Evolutionary conservation across 768 basidiomycete genomes (phyloP).

Genomic region (Suillus lakei): DNA sequence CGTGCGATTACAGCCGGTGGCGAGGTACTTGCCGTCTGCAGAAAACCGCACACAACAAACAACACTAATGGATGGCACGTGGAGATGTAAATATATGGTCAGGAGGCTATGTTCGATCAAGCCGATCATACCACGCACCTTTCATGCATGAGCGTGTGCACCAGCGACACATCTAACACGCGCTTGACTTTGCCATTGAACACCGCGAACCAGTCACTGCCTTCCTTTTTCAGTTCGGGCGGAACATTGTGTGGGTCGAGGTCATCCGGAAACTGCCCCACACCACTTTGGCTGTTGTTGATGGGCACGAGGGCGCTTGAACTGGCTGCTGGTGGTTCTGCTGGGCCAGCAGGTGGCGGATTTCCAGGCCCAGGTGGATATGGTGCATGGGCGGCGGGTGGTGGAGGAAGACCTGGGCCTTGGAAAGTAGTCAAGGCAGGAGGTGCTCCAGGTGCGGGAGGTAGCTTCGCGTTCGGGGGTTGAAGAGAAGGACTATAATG

Average conservation of each 20-base stretch:
- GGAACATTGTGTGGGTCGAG: slow-evolving; percentile 21
- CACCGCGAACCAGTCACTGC: slow-evolving; percentile 56
- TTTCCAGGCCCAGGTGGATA: slow-evolving; percentile 38
- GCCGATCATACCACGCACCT: slow-evolving; percentile 53
- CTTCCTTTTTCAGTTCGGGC: slow-evolving; percentile 43
- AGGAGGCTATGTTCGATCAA: slow-evolving; percentile 6
- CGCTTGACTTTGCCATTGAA: slow-evolving; percentile 54
- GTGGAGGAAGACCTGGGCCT: slow-evolving; percentile 42
- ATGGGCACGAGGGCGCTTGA: slow-evolving; percentile 31
- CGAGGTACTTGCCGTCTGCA: slow-evolving; percentile 34
- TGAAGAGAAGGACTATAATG: slow-evolving; percentile 41
- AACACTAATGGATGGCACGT: slow-evolving; percentile 23
- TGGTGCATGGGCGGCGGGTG: slow-evolving; percentile 35
- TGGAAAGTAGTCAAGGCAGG: slow-evolving; percentile 37
- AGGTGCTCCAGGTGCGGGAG: slow-evolving; percentile 29
- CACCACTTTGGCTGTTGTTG: slow-evolving; percentile 29
- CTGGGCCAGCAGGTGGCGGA: slow-evolving; percentile 34
- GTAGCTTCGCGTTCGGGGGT: slow-evolving; percentile 44
- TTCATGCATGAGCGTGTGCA: slow-evolving; percentile 90
- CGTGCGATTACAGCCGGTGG: slow-evolving; percentile 78
- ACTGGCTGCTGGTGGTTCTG: slow-evolving; percentile 24
- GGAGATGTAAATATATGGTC: slow-evolving; percentile 4
- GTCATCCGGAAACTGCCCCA: slow-evolving; percentile 38
- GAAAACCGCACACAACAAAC: slow-evolving; percentile 40
- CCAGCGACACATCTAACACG: slow-evolving; percentile 56